phyloP scores from a whole-genome alignment of 2,329 filamentous ascomycete species.

The Hypoxylon rubiginosum region DNA sequence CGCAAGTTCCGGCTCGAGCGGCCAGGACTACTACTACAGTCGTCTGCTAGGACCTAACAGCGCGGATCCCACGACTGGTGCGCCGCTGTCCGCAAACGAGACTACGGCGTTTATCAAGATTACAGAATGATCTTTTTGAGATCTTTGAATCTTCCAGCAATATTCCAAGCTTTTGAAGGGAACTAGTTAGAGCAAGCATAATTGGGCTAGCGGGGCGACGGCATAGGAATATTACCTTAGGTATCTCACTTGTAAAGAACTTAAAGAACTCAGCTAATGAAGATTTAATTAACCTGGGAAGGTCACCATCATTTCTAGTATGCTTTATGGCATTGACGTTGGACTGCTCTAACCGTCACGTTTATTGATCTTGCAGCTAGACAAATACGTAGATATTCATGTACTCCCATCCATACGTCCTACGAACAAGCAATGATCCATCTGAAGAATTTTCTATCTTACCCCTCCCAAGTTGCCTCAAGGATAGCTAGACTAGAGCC shows the following conservation, averaged over 20 bases:
- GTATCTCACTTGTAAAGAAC: too few relatives aligned
- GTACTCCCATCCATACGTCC: neutral
- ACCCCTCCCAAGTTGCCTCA: constrained; percentile 16
- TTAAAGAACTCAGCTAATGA: neutral
- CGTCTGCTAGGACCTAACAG: constrained; percentile 40
- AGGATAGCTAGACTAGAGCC: constrained; percentile 20
- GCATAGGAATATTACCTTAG: too few relatives aligned
- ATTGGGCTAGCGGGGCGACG: neutral
- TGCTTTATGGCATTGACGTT: neutral
- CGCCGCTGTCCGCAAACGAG: constrained; percentile 34
- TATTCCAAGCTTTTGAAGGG: neutral
- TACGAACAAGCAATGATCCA: neutral
- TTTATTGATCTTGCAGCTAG: too few relatives aligned
- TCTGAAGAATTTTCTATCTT: neutral
- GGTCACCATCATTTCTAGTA: neutral
- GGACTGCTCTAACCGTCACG: neutral
- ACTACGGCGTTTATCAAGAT: constrained; percentile 41
- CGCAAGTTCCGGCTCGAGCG: constrained; percentile 14
- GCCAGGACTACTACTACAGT: constrained; percentile 38
- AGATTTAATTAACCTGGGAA: neutral
- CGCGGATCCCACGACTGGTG: constrained; percentile 36
- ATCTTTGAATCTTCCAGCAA: neutral
- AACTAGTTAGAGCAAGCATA: neutral
- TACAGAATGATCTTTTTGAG: constrained; percentile 5
- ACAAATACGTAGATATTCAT: too few relatives aligned